Conservation (phyloP, 176 grass and related monocot genomes). For the Oryza glumipatula region DNA sequence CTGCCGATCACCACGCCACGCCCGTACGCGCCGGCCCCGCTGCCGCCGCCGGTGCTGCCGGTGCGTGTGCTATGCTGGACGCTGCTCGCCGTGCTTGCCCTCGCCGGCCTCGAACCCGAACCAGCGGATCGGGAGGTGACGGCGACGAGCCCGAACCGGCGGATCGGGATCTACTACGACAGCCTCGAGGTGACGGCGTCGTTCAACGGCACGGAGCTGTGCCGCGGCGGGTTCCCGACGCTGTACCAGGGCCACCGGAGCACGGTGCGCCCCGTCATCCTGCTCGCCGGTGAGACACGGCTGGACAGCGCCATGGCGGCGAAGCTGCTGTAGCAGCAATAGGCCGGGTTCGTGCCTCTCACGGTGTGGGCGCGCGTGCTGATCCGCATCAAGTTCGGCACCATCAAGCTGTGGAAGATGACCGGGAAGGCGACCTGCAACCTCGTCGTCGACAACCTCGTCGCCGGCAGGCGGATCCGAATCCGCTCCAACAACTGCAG, state of each 20-base stretch:
- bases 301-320: slow-evolving; percentile 51
- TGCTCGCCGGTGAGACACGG: slow-evolving; percentile 52
- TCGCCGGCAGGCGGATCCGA: no score
- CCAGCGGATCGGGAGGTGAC: no score
- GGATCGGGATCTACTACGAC: slow-evolving; percentile 83
- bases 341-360: slow-evolving; percentile 64
- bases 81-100: slow-evolving; percentile 17
- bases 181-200: slow-evolving; percentile 57
- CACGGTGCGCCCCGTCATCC: slow-evolving; percentile 52
- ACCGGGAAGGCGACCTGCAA: slow-evolving; percentile 7
- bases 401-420: slow-evolving; percentile 68
- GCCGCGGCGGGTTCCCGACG: slow-evolving; percentile 65
- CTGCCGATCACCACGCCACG: slow-evolving; percentile 18
- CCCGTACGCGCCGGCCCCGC: not conserved
- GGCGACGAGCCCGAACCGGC: slow-evolving; percentile 34
- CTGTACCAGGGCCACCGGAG: slow-evolving; percentile 87
- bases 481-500: no score
- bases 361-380: slow-evolving; percentile 58
- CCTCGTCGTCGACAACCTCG: no score
- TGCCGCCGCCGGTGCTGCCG: slow-evolving; percentile 45
- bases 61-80: slow-evolving; percentile 71
- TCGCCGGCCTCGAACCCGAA: slow-evolving; percentile 54
- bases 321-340: slow-evolving; percentile 44
- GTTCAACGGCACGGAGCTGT: slow-evolving; percentile 72
- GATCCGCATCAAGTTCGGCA: slow-evolving; percentile 75